phyloP scores from a whole-genome alignment of 257 asterid species.

The Penstemon davidsonii region DNA sequence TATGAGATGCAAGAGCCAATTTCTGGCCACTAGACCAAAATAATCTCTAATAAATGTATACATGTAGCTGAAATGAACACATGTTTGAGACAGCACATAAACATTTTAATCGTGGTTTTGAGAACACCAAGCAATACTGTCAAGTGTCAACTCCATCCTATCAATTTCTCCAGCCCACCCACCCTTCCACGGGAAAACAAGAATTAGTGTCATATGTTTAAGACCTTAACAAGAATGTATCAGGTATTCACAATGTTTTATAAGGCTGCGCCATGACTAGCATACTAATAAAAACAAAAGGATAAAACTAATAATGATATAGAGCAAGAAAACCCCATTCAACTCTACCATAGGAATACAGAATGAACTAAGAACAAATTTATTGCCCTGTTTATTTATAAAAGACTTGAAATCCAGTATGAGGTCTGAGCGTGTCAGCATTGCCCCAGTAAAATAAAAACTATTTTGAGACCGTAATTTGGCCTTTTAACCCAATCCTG shows the following conservation, averaged over 20 bases:
- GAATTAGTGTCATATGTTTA: background rate
- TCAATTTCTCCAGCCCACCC: background rate
- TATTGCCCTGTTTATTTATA: background rate
- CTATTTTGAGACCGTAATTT: constrained; percentile 4
- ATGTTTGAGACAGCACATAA: background rate
- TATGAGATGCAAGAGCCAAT: too few species aligned
- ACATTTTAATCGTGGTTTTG: constrained; percentile 11
- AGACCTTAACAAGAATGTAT: background rate
- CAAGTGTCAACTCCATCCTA: background rate
- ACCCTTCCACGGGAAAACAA: background rate
- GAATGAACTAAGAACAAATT: background rate
- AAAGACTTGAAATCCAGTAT: constrained; percentile 1
- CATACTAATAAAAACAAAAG: background rate
- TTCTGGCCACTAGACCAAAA: too few species aligned
- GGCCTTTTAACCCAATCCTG: background rate
- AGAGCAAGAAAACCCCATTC: background rate
- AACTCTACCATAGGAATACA: background rate
- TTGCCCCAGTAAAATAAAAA: constrained; percentile 1
- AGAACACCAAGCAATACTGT: background rate
- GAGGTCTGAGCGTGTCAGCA: constrained; percentile 6
- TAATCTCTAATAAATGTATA: background rate
- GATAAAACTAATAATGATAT: background rate
- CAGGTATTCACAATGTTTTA: background rate
- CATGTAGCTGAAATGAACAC: background rate
- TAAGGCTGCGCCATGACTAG: background rate